A percentile compares a stretch with the other conserved stretches of the same genome.
Evolutionary conservation across 306 rosid genomes (phyloP).

Genomic region (Cucumis cinereus): DNA sequence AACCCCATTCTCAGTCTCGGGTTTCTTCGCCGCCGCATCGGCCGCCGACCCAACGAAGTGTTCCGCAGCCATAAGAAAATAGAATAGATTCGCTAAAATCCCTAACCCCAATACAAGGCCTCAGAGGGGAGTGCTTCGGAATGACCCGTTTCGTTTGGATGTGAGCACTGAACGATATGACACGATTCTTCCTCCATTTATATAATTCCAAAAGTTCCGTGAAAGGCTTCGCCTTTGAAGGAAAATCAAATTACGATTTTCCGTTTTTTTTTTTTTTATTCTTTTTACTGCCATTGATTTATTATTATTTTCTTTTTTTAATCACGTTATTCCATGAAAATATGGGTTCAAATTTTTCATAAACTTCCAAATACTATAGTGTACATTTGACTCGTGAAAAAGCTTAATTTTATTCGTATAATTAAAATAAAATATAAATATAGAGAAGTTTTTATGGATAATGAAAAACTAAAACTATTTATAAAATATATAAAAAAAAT

Average conservation of each 20-base stretch:
- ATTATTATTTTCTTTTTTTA: too few relatives aligned
- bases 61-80: slow-evolving; percentile 40
- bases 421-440: too few relatives aligned
- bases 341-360: neutral
- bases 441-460: too few relatives aligned
- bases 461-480: too few relatives aligned
- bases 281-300: neutral
- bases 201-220: neutral
- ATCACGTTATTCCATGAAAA: neutral
- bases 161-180: neutral
- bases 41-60: slow-evolving; percentile 22
- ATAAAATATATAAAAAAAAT: too few relatives aligned
- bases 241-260: neutral
- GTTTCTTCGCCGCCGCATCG: slow-evolving; percentile 51
- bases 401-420: too few relatives aligned
- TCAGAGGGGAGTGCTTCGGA: neutral
- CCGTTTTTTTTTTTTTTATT: neutral
- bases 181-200: neutral
- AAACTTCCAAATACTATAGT: neutral
- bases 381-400: neutral
- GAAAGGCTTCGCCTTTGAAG: neutral
- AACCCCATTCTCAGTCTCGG: slow-evolving; percentile 31
- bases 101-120: neutral
- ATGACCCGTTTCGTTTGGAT: neutral
- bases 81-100: neutral